phyloP scores from a whole-genome alignment of 1,284 basidiomycete genomes.

The Rhodotorula sp. region DNA sequence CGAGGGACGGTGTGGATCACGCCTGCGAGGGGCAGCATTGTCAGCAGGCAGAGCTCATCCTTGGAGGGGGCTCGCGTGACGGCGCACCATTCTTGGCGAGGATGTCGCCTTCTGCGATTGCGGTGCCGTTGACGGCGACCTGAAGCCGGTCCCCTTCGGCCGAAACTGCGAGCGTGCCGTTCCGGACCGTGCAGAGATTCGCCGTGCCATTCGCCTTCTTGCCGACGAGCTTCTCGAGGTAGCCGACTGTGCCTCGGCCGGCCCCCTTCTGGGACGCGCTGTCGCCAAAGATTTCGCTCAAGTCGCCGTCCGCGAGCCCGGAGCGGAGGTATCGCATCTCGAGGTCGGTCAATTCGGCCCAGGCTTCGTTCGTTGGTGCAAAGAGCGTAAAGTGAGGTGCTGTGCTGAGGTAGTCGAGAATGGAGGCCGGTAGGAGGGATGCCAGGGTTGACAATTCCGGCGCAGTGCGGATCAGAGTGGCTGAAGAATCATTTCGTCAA shows the following conservation, averaged over 20 bases:
- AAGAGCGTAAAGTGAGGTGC: constrained; percentile 78
- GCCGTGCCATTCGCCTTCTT: constrained; percentile 46
- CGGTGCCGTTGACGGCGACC: constrained; percentile 65
- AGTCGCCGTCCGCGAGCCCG: constrained; percentile 74
- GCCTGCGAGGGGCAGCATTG: constrained; percentile 49
- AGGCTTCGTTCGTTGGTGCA: constrained; percentile 80
- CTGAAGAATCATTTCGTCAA: constrained; percentile 6
- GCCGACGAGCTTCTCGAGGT: constrained; percentile 39
- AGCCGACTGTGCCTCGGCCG: constrained; percentile 37
- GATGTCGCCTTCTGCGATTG: constrained; percentile 68
- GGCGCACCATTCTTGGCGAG: constrained; percentile 76
- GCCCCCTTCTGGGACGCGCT: constrained; percentile 53
- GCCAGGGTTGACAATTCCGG: constrained; percentile 46
- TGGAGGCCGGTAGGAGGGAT: constrained; percentile 47
- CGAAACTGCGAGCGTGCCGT: constrained; percentile 64
- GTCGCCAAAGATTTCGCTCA: constrained; percentile 71
- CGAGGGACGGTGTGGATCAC: constrained; percentile 86
- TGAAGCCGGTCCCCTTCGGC: constrained; percentile 55
- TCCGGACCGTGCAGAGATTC: constrained; percentile 65
- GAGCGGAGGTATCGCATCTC: constrained; percentile 69
- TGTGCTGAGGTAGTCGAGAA: constrained; percentile 39
- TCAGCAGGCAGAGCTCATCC: background rate
- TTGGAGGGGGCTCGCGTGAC: too few relatives aligned
- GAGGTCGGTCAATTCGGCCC: constrained; percentile 58
- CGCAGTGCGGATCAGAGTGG: constrained; percentile 43